These are phyloP conservation scores for Grosmannia huntii DNA, from an alignment of 2,329 filamentous ascomycete species.

Conservation along the genomic window DNA sequence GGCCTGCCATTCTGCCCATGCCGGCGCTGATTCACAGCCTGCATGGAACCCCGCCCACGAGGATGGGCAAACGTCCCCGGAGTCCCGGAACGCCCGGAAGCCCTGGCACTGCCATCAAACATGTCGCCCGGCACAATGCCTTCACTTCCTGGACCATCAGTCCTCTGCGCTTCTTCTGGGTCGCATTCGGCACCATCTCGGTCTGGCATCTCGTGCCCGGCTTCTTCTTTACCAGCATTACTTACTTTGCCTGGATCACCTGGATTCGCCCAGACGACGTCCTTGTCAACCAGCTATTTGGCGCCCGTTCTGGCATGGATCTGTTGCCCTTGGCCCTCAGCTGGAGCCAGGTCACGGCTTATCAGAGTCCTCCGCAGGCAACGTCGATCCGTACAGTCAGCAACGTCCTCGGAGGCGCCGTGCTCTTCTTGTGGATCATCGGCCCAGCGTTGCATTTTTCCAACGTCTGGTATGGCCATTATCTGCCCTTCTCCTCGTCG, in stretches of 20 bases:
- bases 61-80: not conserved
- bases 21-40: constrained; percentile 49
- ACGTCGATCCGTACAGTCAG: constrained; percentile 41
- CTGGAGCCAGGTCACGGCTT: constrained; percentile 23
- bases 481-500: constrained; percentile 46
- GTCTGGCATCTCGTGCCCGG: constrained; percentile 41
- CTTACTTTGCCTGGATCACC: constrained; percentile 28
- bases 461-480: constrained; percentile 42
- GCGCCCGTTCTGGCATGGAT: constrained; percentile 23
- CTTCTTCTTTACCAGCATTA: constrained; percentile 35
- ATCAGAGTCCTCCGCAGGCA: constrained; percentile 32
- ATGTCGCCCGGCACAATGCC: constrained; percentile 35
- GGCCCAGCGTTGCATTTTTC: constrained; percentile 47
- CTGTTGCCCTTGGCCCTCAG: constrained; percentile 24
- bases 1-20: constrained; percentile 40
- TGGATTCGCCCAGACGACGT: constrained; percentile 31
- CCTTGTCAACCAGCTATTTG: constrained; percentile 31
- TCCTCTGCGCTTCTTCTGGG: constrained; percentile 48
- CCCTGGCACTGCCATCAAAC: not conserved
- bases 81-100: not conserved
- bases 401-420: constrained; percentile 38
- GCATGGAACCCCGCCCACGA: constrained; percentile 26
- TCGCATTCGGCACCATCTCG: constrained; percentile 37
- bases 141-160: constrained; percentile 50
- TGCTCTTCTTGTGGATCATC: constrained; percentile 40